Conservation (phyloP, 257 asterid species). For the Henckelia pumila region DNA sequence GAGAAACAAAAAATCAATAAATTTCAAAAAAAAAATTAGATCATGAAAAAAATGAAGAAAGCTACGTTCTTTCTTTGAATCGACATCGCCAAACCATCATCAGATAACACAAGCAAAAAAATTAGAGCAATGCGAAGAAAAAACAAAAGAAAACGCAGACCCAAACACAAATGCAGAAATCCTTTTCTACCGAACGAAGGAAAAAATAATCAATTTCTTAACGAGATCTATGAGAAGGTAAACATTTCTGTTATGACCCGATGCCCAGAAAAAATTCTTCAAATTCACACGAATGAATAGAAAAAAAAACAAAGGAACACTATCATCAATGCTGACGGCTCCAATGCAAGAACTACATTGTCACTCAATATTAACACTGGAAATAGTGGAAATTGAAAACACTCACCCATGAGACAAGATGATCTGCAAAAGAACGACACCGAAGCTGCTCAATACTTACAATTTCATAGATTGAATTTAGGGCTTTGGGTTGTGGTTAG, state of each 20-base stretch:
- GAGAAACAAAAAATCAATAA: neutral
- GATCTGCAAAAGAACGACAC: no score
- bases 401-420: no score
- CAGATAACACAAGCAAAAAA: neutral
- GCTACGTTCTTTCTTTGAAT: neutral
- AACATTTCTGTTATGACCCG: neutral
- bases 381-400: no score
- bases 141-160: no score
- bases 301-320: no score
- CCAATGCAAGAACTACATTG: no score
- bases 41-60: neutral
- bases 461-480: no score
- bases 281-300: neutral
- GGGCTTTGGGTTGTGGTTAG: no score
- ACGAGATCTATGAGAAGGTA: slow-evolving; percentile 1
- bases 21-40: neutral
- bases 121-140: neutral
- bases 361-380: no score
- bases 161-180: neutral
- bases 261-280: neutral
- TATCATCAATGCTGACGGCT: no score
- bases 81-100: neutral
- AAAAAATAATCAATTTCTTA: neutral
- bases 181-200: neutral
- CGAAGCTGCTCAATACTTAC: no score